These are phyloP conservation scores for Cerrena zonata DNA, from an alignment of 1,284 basidiomycete genomes.

Conservation along the genomic window DNA sequence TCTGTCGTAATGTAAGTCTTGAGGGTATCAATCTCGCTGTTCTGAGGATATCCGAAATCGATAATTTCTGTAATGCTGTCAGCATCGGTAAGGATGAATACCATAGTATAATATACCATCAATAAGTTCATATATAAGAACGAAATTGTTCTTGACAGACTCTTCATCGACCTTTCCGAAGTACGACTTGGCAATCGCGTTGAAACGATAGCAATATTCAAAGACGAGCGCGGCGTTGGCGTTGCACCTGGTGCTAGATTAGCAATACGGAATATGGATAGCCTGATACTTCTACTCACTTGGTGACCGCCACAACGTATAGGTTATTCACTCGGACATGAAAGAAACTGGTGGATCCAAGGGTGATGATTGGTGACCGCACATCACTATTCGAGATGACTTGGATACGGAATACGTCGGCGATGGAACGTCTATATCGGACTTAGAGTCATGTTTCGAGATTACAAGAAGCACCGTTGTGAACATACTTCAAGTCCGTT, in stretches of 20 bases:
- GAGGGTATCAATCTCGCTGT: conserved; percentile 94
- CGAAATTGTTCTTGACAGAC: conserved; percentile 97
- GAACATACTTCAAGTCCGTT: conserved; percentile 85
- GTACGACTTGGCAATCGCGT: conserved; percentile 88
- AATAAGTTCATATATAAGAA: conserved; percentile 90
- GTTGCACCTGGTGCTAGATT: conserved; percentile 63
- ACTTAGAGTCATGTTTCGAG: background rate
- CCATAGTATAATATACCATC: conserved; percentile 55
- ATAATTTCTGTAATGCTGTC: conserved; percentile 70
- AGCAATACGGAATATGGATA: background rate
- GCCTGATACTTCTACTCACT: conserved; percentile 48
- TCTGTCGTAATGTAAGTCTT: conserved; percentile 99
- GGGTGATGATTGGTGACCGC: conserved; percentile 92
- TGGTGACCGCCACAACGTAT: conserved; percentile 91
- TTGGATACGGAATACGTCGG: conserved; percentile 95
- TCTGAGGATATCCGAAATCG: conserved; percentile 99
- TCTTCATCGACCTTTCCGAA: conserved; percentile 98
- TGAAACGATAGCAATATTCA: conserved; percentile 95
- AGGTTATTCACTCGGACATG: conserved; percentile 93
- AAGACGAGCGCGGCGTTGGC: conserved; percentile 97
- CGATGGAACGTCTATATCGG: conserved; percentile 81
- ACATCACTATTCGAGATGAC: conserved; percentile 97
- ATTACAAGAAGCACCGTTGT: background rate
- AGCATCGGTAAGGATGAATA: conserved; percentile 4
- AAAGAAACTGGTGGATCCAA: conserved; percentile 96